Evolutionary conservation across 2,329 filamentous ascomycete species (phyloP).

Genomic region (Fragosphaeria purpurea): DNA sequence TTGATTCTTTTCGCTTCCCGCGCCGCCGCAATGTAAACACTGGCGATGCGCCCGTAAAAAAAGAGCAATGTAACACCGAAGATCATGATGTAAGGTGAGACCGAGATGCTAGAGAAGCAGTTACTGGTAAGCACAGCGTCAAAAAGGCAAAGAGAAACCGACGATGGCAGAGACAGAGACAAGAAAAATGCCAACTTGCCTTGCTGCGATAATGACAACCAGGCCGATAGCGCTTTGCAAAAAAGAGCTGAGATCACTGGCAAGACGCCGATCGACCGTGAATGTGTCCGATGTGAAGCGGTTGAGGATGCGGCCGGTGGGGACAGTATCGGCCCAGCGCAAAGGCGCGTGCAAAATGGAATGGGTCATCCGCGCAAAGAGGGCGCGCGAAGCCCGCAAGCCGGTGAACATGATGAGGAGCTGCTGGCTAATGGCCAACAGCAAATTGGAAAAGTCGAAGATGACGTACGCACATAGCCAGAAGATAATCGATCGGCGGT

Average conservation of each 20-base stretch:
- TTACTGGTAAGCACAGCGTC: background rate
- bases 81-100: slow-evolving; percentile 26
- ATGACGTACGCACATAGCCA: slow-evolving; percentile 22
- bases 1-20: slow-evolving; percentile 32
- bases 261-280: slow-evolving; percentile 25
- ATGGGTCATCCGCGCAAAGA: slow-evolving; percentile 25
- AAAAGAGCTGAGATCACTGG: slow-evolving; percentile 20
- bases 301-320: slow-evolving; percentile 32
- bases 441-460: slow-evolving; percentile 16
- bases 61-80: slow-evolving; percentile 24
- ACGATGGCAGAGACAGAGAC: too few relatives aligned
- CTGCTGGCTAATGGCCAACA: slow-evolving; percentile 15
- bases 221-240: slow-evolving; percentile 20
- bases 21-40: slow-evolving; percentile 26
- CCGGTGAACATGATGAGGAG: slow-evolving; percentile 21
- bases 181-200: slow-evolving; percentile 11
- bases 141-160: background rate
- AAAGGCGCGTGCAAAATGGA: slow-evolving; percentile 30
- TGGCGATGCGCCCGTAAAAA: slow-evolving; percentile 24
- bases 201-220: slow-evolving; percentile 26
- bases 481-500: slow-evolving; percentile 14
- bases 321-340: slow-evolving; percentile 29
- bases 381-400: slow-evolving; percentile 19
- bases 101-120: slow-evolving; percentile 16
- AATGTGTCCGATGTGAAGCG: slow-evolving; percentile 31